A percentile compares a stretch with the other conserved stretches of the same genome.
These are phyloP conservation scores for Mytilinidion resinicola DNA, from an alignment of 495 filamentous ascomycete genomes.

Conservation along the genomic window DNA sequence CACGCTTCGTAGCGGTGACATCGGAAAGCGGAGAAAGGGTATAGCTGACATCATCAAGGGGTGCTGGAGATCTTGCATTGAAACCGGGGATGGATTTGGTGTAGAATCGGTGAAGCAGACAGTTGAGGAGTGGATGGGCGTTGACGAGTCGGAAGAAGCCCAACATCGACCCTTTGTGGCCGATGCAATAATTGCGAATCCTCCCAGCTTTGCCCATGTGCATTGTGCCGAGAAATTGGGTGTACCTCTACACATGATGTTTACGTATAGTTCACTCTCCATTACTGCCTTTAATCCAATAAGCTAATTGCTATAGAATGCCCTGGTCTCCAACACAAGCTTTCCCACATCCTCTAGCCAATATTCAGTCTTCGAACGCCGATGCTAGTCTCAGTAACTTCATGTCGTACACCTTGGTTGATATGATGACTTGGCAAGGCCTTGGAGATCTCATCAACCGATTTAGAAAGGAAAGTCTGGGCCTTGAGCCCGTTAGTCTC, in stretches of 20 bases:
- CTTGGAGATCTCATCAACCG: slow-evolving; percentile 56
- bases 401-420: slow-evolving; percentile 55
- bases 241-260: slow-evolving; percentile 60
- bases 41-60: slow-evolving; percentile 58
- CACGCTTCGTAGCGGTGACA: slow-evolving; percentile 35
- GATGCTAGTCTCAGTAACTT: slow-evolving; percentile 48
- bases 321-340: slow-evolving; percentile 51
- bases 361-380: slow-evolving; percentile 44
- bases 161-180: slow-evolving; percentile 52
- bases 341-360: slow-evolving; percentile 54
- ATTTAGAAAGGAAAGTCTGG: slow-evolving; percentile 46
- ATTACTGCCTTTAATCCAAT: background rate
- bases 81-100: slow-evolving; percentile 40
- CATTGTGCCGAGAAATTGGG: slow-evolving; percentile 57
- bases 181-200: slow-evolving; percentile 63
- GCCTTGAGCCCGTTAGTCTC: slow-evolving; percentile 48
- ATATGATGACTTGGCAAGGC: slow-evolving; percentile 64
- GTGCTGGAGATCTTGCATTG: slow-evolving; percentile 59
- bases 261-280: slow-evolving; percentile 39
- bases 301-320: slow-evolving; percentile 36
- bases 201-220: slow-evolving; percentile 60
- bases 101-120: slow-evolving; percentile 19
- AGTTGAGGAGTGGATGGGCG: slow-evolving; percentile 28
- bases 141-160: slow-evolving; percentile 5
- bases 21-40: slow-evolving; percentile 34